Evolutionary conservation across 352 stramenopile genomes (phyloP), one percentile per base, ranked within the genome.

Genomic region (Phytopythium montanum): DNA sequence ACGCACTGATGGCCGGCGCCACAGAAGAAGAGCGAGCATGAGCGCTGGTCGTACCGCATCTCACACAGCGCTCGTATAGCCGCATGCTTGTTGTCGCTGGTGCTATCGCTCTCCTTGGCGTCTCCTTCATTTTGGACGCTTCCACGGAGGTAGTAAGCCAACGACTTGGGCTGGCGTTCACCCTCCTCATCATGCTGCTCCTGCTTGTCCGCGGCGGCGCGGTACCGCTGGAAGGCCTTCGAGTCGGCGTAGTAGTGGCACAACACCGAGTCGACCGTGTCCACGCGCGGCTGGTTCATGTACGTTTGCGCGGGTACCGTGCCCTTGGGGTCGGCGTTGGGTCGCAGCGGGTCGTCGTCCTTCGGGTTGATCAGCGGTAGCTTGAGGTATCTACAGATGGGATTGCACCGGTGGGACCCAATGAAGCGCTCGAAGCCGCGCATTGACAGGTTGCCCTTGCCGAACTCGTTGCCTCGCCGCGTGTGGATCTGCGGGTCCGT

Each of bases 401-500:
- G 69, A 34, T 95, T 95, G 69, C 86, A 95, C 29, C 81, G 76
- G 57, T 95, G 86, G 0, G 83, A 90, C 5, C 57, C 79, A 44
- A 92, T 53, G 38, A 94, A 94, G 29, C 78, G 76, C 42, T 87
- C 70, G 63, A 94, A 88, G 18, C 85, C 85, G 26, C 78, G 77
- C 1, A 86, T 39, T 6, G 82, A 62, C 31, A 94, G 59, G 46
- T 94, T 94, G 3, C 85, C 85, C 51, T 94, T 94, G 46, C 85
- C 85, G 68, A 94, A 94, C 45, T 92, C 81, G 49, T 90, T 88
- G n/a, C 80, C 81, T 9, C 73, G 69, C 23, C 73, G 69, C 1
- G 86, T 95, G 34, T 97, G 82, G 14, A 98, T 95, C 70, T 98
- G 94, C 12, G 94, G 94, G 68, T 98, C 94, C n/a, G 94, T 98